Percentiles rank a stretch among this genome's conserved stretches.
Evolutionary conservation across 306 rosid species (phyloP).

Genomic region (Oemleria cerasiformis): DNA sequence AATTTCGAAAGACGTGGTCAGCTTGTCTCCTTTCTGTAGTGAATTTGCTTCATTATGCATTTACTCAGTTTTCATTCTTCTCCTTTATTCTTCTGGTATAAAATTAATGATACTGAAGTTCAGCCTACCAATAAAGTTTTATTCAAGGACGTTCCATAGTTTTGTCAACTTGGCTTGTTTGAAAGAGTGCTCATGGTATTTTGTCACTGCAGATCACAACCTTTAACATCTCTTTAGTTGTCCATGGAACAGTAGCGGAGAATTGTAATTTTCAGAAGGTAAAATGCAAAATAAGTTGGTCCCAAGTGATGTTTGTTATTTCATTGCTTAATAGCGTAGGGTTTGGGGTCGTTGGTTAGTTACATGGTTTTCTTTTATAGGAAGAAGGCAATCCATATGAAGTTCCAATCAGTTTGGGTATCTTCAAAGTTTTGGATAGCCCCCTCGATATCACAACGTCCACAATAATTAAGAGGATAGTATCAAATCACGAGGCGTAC

Average conservation of each 20-base stretch:
- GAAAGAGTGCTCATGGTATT: conserved; percentile 12
- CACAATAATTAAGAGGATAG: conserved; percentile 85
- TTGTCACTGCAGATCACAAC: conserved; percentile 68
- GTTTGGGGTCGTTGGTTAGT: conserved; percentile 11
- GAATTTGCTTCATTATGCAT: conserved; percentile 8
- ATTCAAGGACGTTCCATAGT: neutral
- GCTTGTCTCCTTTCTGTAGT: conserved; percentile 26
- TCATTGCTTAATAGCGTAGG: neutral
- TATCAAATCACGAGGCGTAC: conserved; percentile 86
- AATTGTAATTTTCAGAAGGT: conserved; percentile 84
- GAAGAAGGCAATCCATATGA: conserved; percentile 74
- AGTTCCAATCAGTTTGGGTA: conserved; percentile 83
- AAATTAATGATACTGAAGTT: neutral
- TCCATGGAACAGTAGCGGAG: conserved; percentile 89
- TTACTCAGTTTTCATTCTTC: conserved; percentile 16
- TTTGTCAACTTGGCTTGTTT: conserved; percentile 1
- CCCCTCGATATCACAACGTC: conserved; percentile 78
- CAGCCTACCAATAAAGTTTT: neutral
- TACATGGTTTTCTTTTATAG: conserved; percentile 40
- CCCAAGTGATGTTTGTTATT: neutral
- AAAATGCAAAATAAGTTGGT: conserved; percentile 19
- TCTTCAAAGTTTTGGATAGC: conserved; percentile 77
- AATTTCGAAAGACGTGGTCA: conserved; percentile 82
- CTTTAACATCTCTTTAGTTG: conserved; percentile 82
- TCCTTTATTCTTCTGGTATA: conserved; percentile 9